Percentiles rank a stretch among this genome's conserved stretches.
Conservation (phyloP, 352 stramenopile species). For the Phytophthora ohioensis region DNA sequence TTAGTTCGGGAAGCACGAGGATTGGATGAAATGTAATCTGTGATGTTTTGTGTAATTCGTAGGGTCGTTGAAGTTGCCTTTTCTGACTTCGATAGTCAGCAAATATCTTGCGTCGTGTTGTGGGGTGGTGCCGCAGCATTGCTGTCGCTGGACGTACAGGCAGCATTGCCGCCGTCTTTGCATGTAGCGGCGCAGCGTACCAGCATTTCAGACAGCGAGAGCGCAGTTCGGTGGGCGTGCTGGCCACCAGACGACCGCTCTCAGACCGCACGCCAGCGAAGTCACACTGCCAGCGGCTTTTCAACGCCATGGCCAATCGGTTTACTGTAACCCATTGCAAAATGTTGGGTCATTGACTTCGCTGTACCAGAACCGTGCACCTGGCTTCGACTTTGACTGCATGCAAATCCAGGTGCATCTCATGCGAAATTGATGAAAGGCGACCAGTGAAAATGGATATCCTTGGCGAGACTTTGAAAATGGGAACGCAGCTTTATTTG, state of each 20-base stretch:
- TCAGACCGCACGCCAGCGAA: constrained; percentile 22
- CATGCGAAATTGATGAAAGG: constrained; percentile 13
- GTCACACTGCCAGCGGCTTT: constrained; percentile 9
- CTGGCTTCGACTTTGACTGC: not conserved
- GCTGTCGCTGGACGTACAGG: constrained; percentile 13
- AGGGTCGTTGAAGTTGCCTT: constrained; percentile 28
- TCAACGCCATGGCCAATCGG: not conserved
- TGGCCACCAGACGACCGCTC: constrained; percentile 2
- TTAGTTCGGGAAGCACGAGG: not conserved
- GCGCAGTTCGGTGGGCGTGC: not conserved
- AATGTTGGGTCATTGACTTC: not conserved
- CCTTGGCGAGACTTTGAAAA: not conserved
- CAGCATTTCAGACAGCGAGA: not conserved
- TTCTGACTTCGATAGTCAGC: constrained; percentile 10
- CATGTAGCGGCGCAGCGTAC: constrained; percentile 6
- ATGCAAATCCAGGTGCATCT: constrained; percentile 10
- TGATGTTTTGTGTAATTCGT: constrained; percentile 28
- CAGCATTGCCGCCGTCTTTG: not conserved
- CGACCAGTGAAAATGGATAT: constrained; percentile 32
- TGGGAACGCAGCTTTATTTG: not conserved
- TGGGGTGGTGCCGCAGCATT: constrained; percentile 4
- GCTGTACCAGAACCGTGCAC: not conserved
- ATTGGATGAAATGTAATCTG: constrained; percentile 20
- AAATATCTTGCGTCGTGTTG: not conserved
- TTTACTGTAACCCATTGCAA: constrained; percentile 10